A percentile compares a stretch with the other conserved stretches of the same genome.
These are phyloP conservation scores for Spirogloea muscicola DNA, from an alignment of 139 green algal genomes.

Conservation along the genomic window DNA sequence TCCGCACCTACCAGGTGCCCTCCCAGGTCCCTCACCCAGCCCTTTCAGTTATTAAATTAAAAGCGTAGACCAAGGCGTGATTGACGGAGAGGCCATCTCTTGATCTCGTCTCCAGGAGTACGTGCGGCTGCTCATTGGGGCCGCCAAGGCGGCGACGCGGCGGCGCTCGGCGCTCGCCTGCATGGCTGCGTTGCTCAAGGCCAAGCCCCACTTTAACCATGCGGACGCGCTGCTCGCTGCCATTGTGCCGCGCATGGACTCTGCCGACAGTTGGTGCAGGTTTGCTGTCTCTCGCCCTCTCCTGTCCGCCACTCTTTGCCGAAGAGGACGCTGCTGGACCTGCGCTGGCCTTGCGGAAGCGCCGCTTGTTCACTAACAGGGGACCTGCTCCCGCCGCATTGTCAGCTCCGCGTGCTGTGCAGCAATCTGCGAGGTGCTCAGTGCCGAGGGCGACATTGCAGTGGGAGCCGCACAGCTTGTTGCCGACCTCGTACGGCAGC, in stretches of 20 bases:
- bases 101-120: constrained; percentile 14
- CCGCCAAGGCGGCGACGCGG: constrained; percentile 15
- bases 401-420: constrained; percentile 13
- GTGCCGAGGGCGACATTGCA: constrained; percentile 23
- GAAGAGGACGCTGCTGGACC: too few relatives aligned
- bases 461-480: constrained; percentile 81
- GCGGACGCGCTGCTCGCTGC: constrained; percentile 52
- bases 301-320: too few relatives aligned
- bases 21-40: too few relatives aligned
- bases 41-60: too few relatives aligned
- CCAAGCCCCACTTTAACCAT: constrained; percentile 84
- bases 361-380: too few relatives aligned
- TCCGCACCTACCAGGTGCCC: constrained; percentile 77
- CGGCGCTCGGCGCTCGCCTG: constrained; percentile 66
- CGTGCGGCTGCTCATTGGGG: constrained; percentile 28
- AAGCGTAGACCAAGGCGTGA: too few relatives aligned
- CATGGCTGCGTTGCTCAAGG: constrained; percentile 66
- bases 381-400: constrained; percentile 6
- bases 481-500: constrained; percentile 69
- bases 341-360: too few relatives aligned
- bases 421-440: constrained; percentile 25
- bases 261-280: constrained; percentile 43
- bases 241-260: constrained; percentile 66
- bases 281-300: too few relatives aligned
- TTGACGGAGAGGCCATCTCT: constrained; percentile 10